Conservation (phyloP, 345 rosid species). For the Eucalyptus regnans region DNA sequence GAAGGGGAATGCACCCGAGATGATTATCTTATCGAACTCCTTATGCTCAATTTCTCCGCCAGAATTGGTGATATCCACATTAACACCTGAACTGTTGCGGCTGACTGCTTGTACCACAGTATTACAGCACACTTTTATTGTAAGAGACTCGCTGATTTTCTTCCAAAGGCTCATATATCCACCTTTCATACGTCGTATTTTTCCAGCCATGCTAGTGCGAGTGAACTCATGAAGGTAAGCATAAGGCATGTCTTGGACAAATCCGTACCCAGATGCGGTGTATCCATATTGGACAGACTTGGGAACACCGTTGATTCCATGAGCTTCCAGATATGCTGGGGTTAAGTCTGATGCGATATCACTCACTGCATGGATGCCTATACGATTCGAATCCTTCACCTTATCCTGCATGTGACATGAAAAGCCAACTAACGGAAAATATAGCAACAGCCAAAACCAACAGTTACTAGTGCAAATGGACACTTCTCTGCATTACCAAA, state of each 20-base stretch:
- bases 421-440: background rate
- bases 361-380: slow-evolving; percentile 53
- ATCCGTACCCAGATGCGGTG: slow-evolving; percentile 70
- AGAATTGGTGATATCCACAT: slow-evolving; percentile 14
- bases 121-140: slow-evolving; percentile 18
- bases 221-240: slow-evolving; percentile 65
- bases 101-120: slow-evolving; percentile 32
- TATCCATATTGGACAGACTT: slow-evolving; percentile 55
- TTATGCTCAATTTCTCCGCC: slow-evolving; percentile 18
- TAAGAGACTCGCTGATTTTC: slow-evolving; percentile 33
- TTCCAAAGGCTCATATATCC: slow-evolving; percentile 54
- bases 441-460: background rate
- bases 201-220: slow-evolving; percentile 71
- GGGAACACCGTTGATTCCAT: slow-evolving; percentile 38
- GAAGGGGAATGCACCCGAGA: slow-evolving; percentile 48
- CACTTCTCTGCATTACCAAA: background rate
- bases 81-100: slow-evolving; percentile 14
- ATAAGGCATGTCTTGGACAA: slow-evolving; percentile 59
- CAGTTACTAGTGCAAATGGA: background rate
- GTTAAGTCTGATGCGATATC: slow-evolving; percentile 46
- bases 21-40: slow-evolving; percentile 46
- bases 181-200: slow-evolving; percentile 45
- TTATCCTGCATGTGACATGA: slow-evolving; percentile 23
- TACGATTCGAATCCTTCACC: slow-evolving; percentile 28
- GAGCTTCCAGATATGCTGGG: slow-evolving; percentile 27